Evolutionary conservation across 2,329 filamentous ascomycete species (phyloP), one percentile per base, ranked within the genome.

Genomic region (Arachnopeziza araneosa): DNA sequence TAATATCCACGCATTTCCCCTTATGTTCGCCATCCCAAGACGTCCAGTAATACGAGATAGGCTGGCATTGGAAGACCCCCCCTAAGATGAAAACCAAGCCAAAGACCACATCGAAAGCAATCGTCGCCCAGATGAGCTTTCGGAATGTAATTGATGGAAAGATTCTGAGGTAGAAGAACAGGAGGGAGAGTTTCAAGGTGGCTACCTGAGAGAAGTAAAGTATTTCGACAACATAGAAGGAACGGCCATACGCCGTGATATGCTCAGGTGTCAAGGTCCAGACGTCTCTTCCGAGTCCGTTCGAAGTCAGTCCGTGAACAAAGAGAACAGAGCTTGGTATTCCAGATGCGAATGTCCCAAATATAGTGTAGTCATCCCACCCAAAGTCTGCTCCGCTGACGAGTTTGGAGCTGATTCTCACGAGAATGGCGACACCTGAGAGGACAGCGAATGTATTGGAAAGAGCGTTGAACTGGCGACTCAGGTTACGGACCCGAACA

Each of bases 101-200:
- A 56, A 75, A 79, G 1, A 76, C 9, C 5, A 68, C 49, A 52
- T 75, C 75, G 57, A 80, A 73, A 3, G 66, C 64, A 44, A 80
- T 65, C 0, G 78, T 79, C n/a, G 61, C 73, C 71, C 74, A 77
- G 6, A 82, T 71, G 14, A 79, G 53, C 6, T 70, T 71, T 17
- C 75, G 74, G 10, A 82, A 74, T 2, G 54, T 59, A 0, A 56
- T 26, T 0, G 70, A 66, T 0, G 79, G 79, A 62, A 85, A 85
- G 58, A 85, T 79, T 56, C 80, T 77, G 5, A 82, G 71, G 65
- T 83, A 84, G 69, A 85, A 83, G 66, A 80, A 75, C 0, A 85
- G 71, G 24, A 85, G 73, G 0, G 81, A 77, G 4, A 81, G 68
- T 63, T 84, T 83, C 19, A 80, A 73, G 24, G 81, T 69, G 1